Conservation (phyloP, 2,329 filamentous ascomycete species). For the Piedraia hortae region DNA sequence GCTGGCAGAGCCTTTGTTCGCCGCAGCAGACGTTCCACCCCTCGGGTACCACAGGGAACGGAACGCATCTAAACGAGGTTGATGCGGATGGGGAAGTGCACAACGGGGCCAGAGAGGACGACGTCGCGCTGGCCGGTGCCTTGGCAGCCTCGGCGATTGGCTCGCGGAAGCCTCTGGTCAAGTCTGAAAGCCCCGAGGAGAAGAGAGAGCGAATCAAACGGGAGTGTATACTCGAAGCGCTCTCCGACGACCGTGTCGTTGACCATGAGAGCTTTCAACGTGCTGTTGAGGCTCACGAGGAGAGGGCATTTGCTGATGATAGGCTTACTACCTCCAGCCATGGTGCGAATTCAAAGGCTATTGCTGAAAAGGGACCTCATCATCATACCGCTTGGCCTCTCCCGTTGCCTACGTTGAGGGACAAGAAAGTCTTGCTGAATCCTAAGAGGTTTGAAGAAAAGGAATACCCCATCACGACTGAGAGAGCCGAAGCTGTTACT, state of each 20-base stretch:
- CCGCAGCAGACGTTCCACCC: too few relatives aligned
- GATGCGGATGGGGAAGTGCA: too few relatives aligned
- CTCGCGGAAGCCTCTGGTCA: constrained; percentile 5
- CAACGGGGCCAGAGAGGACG: constrained; percentile 17
- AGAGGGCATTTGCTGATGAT: constrained; percentile 25
- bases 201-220: constrained; percentile 32
- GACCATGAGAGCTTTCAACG: constrained; percentile 38
- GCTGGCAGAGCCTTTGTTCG: constrained; percentile 44
- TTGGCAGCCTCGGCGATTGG: constrained; percentile 5
- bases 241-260: constrained; percentile 38
- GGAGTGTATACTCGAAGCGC: constrained; percentile 37
- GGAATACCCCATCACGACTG: constrained; percentile 42
- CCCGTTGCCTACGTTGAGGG: constrained; percentile 1
- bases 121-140: constrained; percentile 11
- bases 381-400: constrained; percentile 1
- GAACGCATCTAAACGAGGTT: too few relatives aligned
- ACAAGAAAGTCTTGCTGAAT: constrained; percentile 5
- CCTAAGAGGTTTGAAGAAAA: constrained; percentile 34
- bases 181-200: constrained; percentile 22
- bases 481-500: constrained; percentile 39
- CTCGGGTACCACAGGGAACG: too few relatives aligned
- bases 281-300: constrained; percentile 33
- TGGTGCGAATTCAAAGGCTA: constrained; percentile 1
- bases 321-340: constrained; percentile 3
- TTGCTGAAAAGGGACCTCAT: constrained; percentile 1